phyloP scores from a whole-genome alignment of 306 rosid species.

The Gynostemma pentaphyllum region DNA sequence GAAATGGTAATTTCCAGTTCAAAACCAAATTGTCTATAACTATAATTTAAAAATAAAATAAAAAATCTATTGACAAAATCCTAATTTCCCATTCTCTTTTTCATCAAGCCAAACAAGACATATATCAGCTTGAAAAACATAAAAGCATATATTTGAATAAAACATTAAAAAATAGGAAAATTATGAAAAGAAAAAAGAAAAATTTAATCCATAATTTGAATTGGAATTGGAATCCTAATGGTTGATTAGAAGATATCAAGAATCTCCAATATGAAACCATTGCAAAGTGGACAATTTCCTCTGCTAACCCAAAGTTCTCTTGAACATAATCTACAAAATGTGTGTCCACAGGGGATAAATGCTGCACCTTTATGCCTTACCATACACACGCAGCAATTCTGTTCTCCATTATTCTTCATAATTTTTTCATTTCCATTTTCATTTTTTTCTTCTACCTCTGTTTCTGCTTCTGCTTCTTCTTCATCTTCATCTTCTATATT shows the following conservation, averaged over 20 bases:
- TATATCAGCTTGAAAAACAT: too few species aligned
- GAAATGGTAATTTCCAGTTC: too few species aligned
- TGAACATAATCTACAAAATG: slow-evolving; percentile 78
- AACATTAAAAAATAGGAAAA: background rate
- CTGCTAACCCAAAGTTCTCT: slow-evolving; percentile 61
- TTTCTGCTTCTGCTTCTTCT: slow-evolving; percentile 16
- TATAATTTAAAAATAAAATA: background rate
- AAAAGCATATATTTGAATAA: background rate
- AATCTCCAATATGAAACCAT: slow-evolving; percentile 64
- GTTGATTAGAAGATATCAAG: slow-evolving; percentile 60
- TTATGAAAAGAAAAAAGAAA: background rate
- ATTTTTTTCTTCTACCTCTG: slow-evolving; percentile 12
- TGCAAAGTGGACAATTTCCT: slow-evolving; percentile 85
- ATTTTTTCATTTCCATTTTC: slow-evolving; percentile 9
- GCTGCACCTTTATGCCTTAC: slow-evolving; percentile 73
- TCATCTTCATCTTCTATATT: slow-evolving; percentile 33
- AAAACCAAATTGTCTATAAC: too few species aligned
- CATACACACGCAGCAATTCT: slow-evolving; percentile 85
- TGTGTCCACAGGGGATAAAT: slow-evolving; percentile 66
- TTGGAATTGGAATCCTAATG: slow-evolving; percentile 4
- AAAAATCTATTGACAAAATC: too few species aligned
- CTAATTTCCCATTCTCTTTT: too few species aligned
- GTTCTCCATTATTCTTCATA: slow-evolving; percentile 22
- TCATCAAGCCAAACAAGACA: too few species aligned
- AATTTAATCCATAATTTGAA: background rate